Percentiles rank a stretch among this genome's conserved stretches.
These are phyloP conservation scores for Fusarium floridanum DNA, from an alignment of 2,329 filamentous ascomycete species.

Conservation along the genomic window DNA sequence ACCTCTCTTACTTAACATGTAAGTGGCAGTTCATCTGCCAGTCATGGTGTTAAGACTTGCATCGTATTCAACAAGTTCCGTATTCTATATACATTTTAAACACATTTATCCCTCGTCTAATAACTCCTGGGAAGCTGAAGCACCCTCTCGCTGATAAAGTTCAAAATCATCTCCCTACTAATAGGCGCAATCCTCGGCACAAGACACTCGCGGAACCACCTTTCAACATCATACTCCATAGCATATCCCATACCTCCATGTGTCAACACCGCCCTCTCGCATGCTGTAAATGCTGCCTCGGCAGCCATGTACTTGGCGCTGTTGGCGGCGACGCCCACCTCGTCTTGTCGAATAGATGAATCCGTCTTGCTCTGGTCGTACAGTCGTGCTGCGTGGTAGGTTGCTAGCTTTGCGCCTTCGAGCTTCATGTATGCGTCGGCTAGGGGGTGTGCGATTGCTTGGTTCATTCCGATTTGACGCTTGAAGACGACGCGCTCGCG, in stretches of 20 bases:
- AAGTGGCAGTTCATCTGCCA: not conserved
- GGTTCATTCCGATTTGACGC: slow-evolving; percentile 75
- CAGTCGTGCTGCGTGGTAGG: slow-evolving; percentile 73
- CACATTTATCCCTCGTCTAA: slow-evolving; percentile 47
- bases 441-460: slow-evolving; percentile 74
- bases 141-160: slow-evolving; percentile 77
- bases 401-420: slow-evolving; percentile 74
- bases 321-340: slow-evolving; percentile 75
- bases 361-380: slow-evolving; percentile 70
- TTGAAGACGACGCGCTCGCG: slow-evolving; percentile 74
- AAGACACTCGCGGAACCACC: slow-evolving; percentile 74
- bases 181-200: slow-evolving; percentile 75
- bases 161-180: slow-evolving; percentile 81
- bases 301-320: slow-evolving; percentile 79
- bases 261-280: slow-evolving; percentile 70
- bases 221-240: slow-evolving; percentile 73
- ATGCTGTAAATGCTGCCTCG: slow-evolving; percentile 73
- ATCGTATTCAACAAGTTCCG: not conserved
- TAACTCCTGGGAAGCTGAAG: slow-evolving; percentile 77
- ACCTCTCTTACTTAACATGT: not conserved
- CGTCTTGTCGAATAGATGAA: slow-evolving; percentile 63
- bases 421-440: slow-evolving; percentile 75
- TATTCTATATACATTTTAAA: not conserved
- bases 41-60: not conserved
- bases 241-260: slow-evolving; percentile 76